Base-by-base conservation (phyloP, 495 filamentous ascomycete genomes). In the Tuber brumale region DNA sequence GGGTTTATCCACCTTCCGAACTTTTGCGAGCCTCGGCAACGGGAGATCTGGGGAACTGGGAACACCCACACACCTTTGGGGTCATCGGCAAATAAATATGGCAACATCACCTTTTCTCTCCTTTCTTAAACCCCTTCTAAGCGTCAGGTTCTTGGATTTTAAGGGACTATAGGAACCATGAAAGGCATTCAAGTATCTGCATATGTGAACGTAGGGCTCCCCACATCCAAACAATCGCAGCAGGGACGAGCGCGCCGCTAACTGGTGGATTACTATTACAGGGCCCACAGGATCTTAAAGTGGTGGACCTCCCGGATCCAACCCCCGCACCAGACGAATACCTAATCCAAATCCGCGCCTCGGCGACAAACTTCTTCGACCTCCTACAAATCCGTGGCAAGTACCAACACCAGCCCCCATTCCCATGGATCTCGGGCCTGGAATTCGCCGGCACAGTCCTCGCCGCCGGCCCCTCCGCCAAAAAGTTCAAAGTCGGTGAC, bases 301-400 rank as follows among this genome's bases (percentile, higher is more conserved):
- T 97, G 73, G 88, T 88, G 23, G 86, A 87, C 70, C 88, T 97
- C 37, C 90, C 94, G 57, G 90, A 91, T 48, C 95, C 93, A 10
- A 85, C 84, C 31, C 93, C 94, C 0, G 84, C 85, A 4, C 79
- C 89, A 66, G 87, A 91, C 82, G 89, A 97, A 86, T 98, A 97
- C 85, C 88, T 96, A 76, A 91, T 98, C 84, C 88, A 90, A 83
- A 91, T 98, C 83, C 93, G 94, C 85, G 94, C 95, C 70, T 87
- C 91, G 16, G 94, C 93, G 41, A 91, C 93, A 79, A 97, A 97
- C 85, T 98, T 97, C 89, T 97, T 97, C 86, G 95, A 97, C 83
- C 90, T 94, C 74, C 88, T 97, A 73, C 94, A 97, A 81, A 94
- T 96, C 83, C 90, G 90, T 77, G 94, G 94, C 70, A 91, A 91